Evolutionary conservation across 257 asterid species (phyloP).

Genomic region (Primulina huaijiensis): DNA sequence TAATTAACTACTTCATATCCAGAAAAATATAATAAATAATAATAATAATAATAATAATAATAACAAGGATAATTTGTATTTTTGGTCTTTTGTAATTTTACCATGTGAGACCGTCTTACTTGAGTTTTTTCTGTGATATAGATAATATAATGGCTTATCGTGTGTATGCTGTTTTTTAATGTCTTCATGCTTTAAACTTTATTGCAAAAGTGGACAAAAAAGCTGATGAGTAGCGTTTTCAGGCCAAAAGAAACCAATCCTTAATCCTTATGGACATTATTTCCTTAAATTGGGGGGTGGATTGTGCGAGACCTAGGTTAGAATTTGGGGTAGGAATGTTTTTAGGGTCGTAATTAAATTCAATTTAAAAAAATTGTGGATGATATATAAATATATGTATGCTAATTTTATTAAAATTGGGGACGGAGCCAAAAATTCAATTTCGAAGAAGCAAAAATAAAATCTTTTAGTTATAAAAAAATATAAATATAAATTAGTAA

Average conservation of each 20-base stretch:
- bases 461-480: too few relatives aligned
- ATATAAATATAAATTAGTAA: neutral
- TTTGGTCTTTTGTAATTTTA: slow-evolving; percentile 7
- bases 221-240: slow-evolving; percentile 60
- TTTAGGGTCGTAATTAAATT: neutral
- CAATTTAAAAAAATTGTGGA: too few relatives aligned
- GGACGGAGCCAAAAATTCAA: too few relatives aligned
- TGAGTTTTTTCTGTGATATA: too few relatives aligned
- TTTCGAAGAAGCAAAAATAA: too few relatives aligned
- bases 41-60: neutral
- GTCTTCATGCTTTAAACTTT: slow-evolving; percentile 56
- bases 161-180: too few relatives aligned
- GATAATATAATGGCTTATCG: too few relatives aligned
- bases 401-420: too few relatives aligned
- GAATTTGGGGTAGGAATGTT: slow-evolving; percentile 23
- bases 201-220: slow-evolving; percentile 54
- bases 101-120: too few relatives aligned
- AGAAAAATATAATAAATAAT: neutral
- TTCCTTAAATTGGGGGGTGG: slow-evolving; percentile 39
- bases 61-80: slow-evolving; percentile 6
- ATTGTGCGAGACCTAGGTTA: slow-evolving; percentile 20
- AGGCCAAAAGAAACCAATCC: slow-evolving; percentile 48
- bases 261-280: slow-evolving; percentile 38
- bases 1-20: neutral
- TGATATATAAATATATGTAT: too few relatives aligned